Evolutionary conservation across 2,329 filamentous ascomycete genomes (phyloP).

Genomic region (Hymenoscyphus repandus): DNA sequence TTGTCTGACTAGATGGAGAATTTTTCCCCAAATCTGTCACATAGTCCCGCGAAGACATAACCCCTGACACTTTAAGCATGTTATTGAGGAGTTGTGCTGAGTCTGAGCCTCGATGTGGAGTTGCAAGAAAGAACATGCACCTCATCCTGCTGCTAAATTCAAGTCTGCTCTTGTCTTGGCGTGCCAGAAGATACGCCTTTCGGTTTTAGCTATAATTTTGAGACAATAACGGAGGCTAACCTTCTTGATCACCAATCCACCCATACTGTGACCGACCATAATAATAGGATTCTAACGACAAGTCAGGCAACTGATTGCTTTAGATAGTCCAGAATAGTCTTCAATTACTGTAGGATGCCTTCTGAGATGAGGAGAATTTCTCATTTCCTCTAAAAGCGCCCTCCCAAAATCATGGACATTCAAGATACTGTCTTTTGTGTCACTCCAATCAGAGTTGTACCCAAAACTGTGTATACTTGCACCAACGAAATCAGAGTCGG

Average conservation of each 20-base stretch:
- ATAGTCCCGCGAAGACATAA: conserved; percentile 11
- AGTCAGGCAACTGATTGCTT: too few species aligned
- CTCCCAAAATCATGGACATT: conserved; percentile 32
- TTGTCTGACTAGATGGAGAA: conserved; percentile 29
- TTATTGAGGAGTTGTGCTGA: conserved; percentile 10
- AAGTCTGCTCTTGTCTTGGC: conserved; percentile 9
- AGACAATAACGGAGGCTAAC: neutral
- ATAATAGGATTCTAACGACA: conserved; percentile 29
- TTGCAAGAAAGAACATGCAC: conserved; percentile 33
- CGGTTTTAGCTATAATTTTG: neutral
- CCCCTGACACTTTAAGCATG: conserved; percentile 4
- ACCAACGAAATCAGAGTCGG: conserved; percentile 29
- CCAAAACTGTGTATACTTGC: conserved; percentile 33
- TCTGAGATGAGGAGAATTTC: neutral
- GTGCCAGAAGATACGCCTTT: conserved; percentile 24
- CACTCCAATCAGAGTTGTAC: conserved; percentile 32
- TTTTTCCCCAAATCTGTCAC: conserved; percentile 28
- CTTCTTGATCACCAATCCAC: conserved; percentile 32
- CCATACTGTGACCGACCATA: conserved; percentile 43
- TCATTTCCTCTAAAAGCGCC: conserved; percentile 28
- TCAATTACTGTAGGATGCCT: neutral
- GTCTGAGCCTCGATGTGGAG: conserved; percentile 29
- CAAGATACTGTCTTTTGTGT: conserved; percentile 2
- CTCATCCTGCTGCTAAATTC: conserved; percentile 15
- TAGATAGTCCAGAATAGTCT: too few species aligned